Conservation (phyloP, 352 stramenopile genomes). For the Phytophthora hybrid region DNA sequence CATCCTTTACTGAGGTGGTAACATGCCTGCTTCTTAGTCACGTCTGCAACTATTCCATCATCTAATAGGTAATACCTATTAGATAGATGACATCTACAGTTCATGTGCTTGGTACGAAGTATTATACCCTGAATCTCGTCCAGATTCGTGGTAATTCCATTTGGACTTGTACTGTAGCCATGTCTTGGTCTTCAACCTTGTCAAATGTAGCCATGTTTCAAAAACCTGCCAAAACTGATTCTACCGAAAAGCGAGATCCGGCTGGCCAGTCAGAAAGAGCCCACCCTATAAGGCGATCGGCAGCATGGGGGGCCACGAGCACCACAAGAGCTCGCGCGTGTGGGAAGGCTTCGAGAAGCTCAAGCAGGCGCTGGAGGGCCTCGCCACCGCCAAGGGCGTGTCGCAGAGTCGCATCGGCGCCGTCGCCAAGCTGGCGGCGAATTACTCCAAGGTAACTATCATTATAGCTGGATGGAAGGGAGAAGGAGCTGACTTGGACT, state of each 20-base stretch:
- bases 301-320: conserved; percentile 46
- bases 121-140: neutral
- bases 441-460: conserved; percentile 71
- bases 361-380: conserved; percentile 67
- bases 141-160: neutral
- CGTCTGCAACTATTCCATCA: neutral
- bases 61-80: neutral
- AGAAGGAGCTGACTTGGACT: conserved; percentile 25
- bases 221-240: too few relatives aligned
- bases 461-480: neutral
- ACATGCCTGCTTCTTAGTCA: neutral
- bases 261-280: conserved; percentile 41
- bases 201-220: too few relatives aligned
- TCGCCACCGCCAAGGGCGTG: conserved; percentile 82
- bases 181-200: too few relatives aligned
- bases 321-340: conserved; percentile 39
- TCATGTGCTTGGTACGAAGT: too few relatives aligned
- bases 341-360: conserved; percentile 82
- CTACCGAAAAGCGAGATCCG: conserved; percentile 21
- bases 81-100: neutral
- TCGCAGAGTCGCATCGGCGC: conserved; percentile 80
- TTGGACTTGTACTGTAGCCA: too few relatives aligned
- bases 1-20: neutral
- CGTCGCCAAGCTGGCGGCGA: conserved; percentile 71
- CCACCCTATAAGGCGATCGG: neutral